These are phyloP conservation scores for Candida stauntonica DNA, from an alignment of 805 yeast genomes.

Conservation along the genomic window DNA sequence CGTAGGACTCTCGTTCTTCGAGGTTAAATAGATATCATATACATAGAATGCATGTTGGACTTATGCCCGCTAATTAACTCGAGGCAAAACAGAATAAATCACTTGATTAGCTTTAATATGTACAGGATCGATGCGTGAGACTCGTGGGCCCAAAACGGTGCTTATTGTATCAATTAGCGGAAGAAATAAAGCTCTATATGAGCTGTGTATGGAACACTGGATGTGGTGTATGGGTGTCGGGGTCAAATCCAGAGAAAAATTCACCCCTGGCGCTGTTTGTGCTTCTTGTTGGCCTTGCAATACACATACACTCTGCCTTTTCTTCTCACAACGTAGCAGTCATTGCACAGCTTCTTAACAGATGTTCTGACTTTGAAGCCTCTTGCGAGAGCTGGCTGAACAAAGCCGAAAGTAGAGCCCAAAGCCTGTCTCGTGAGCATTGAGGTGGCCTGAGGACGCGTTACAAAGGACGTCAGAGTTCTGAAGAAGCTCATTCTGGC, in stretches of 20 bases:
- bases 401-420: slow-evolving; percentile 17
- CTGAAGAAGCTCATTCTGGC: slow-evolving; percentile 18
- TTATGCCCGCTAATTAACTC: too few relatives aligned
- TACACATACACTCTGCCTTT: slow-evolving; percentile 92
- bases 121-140: neutral
- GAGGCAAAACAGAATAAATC: too few relatives aligned
- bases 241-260: neutral
- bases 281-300: slow-evolving; percentile 90
- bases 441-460: slow-evolving; percentile 19
- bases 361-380: slow-evolving; percentile 90
- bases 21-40: slow-evolving; percentile 15
- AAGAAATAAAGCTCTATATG: neutral
- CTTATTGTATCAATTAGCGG: too few relatives aligned
- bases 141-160: neutral
- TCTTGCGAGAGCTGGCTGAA: slow-evolving; percentile 40
- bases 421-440: slow-evolving; percentile 15
- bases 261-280: slow-evolving; percentile 87
- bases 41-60: neutral
- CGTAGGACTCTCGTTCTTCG: slow-evolving; percentile 67
- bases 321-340: slow-evolving; percentile 85
- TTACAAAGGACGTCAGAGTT: slow-evolving; percentile 14
- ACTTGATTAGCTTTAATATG: neutral
- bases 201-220: neutral
- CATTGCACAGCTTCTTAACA: slow-evolving; percentile 88
- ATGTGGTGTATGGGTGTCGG: neutral